A percentile compares a stretch with the other conserved stretches of the same genome.
Conservation (phyloP, 345 rosid genomes). For the Hibiscus trionum region DNA sequence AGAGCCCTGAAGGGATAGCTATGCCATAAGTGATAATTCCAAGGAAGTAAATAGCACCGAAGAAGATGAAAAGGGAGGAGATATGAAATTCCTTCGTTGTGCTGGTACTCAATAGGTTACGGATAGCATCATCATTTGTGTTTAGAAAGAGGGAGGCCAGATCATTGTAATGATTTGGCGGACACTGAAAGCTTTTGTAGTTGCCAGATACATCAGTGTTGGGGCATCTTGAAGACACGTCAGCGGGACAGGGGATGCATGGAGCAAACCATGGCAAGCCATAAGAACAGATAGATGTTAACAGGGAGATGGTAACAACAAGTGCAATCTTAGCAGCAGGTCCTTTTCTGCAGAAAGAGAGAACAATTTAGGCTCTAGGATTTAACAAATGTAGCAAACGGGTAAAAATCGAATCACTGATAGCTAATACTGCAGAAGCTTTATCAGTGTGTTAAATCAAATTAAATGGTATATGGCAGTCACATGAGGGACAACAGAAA, state of each 20-base stretch:
- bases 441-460: not conserved
- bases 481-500: not conserved
- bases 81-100: slow-evolving; percentile 34
- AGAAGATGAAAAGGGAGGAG: slow-evolving; percentile 48
- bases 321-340: slow-evolving; percentile 38
- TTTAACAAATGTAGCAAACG: slow-evolving; percentile 2
- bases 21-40: slow-evolving; percentile 60
- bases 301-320: slow-evolving; percentile 31
- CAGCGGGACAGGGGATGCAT: slow-evolving; percentile 46
- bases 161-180: slow-evolving; percentile 45
- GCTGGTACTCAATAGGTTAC: slow-evolving; percentile 42
- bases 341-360: slow-evolving; percentile 34
- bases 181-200: slow-evolving; percentile 52
- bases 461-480: not conserved
- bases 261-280: slow-evolving; percentile 56
- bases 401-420: not conserved
- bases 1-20: slow-evolving; percentile 64
- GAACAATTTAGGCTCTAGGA: not conserved
- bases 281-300: slow-evolving; percentile 52
- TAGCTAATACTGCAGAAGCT: not conserved
- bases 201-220: slow-evolving; percentile 43
- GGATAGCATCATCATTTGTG: slow-evolving; percentile 68
- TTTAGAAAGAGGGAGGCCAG: slow-evolving; percentile 57
- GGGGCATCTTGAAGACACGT: slow-evolving; percentile 33
- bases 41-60: slow-evolving; percentile 42